Conservation (phyloP, 176 grass and related monocot species). For the Zoysia japonica region DNA sequence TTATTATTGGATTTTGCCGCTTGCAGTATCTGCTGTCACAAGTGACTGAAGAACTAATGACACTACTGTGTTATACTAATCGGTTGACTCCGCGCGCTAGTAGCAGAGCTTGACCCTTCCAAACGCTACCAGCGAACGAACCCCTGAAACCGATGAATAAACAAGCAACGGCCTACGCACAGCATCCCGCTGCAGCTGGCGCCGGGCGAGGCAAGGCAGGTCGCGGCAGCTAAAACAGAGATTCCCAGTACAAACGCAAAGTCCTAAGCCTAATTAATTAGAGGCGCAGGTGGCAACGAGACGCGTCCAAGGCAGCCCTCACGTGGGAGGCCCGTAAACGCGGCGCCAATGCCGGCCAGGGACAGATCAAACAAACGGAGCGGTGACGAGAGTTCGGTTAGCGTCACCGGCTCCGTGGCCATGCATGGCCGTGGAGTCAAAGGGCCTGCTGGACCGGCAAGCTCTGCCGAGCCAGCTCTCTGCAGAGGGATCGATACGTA, state of each 20-base stretch:
- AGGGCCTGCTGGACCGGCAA: not conserved
- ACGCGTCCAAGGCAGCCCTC: slow-evolving; percentile 42
- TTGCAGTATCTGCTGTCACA: not conserved
- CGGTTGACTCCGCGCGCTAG: slow-evolving; percentile 6
- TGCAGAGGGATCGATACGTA: not conserved
- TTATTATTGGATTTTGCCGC: not conserved
- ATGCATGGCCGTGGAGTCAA: not conserved
- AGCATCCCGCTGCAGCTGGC: too few species aligned
- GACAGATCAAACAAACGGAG: not conserved
- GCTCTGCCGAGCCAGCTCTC: not conserved
- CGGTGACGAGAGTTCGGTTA: not conserved
- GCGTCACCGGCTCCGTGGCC: not conserved
- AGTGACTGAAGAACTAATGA: not conserved
- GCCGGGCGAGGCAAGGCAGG: slow-evolving; percentile 10
- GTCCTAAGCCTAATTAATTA: slow-evolving; percentile 40
- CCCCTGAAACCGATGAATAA: slow-evolving; percentile 31
- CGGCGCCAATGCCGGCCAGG: slow-evolving; percentile 34
- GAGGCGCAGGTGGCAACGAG: not conserved
- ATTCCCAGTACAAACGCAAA: slow-evolving; percentile 51
- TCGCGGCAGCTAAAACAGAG: slow-evolving; percentile 30
- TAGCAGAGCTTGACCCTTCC: not conserved
- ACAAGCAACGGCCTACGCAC: not conserved
- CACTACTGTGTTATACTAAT: not conserved
- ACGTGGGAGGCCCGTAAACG: slow-evolving; percentile 50
- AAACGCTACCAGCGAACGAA: not conserved